phyloP scores from a whole-genome alignment of 2,329 filamentous ascomycete species.

The Pestalotiopsis sp. region DNA sequence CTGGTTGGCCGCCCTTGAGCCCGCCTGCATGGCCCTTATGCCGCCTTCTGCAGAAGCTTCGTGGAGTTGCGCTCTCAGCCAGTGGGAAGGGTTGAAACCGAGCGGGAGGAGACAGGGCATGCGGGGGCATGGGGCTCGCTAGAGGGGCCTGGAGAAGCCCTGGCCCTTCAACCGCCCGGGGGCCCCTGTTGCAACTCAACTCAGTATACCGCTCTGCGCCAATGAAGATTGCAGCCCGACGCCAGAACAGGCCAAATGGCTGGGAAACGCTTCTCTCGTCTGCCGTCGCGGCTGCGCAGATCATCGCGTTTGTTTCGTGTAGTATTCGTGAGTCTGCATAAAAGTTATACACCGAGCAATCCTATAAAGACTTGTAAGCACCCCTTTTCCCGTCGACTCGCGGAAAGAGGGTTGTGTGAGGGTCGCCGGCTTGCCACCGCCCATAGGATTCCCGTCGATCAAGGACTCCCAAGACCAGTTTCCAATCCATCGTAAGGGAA shows the following conservation, averaged over 20 bases:
- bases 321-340: conserved; percentile 10
- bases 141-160: background rate
- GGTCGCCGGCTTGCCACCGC: background rate
- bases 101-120: conserved; percentile 26
- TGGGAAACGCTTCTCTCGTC: conserved; percentile 20
- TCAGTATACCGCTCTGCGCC: conserved; percentile 11
- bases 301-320: conserved; percentile 18
- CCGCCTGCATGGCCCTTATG: conserved; percentile 25
- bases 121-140: conserved; percentile 21
- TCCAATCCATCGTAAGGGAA: background rate
- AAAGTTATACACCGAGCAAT: conserved; percentile 10
- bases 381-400: conserved; percentile 8
- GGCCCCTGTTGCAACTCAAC: background rate
- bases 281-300: conserved; percentile 10
- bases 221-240: conserved; percentile 25
- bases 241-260: conserved; percentile 21
- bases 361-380: conserved; percentile 30
- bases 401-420: background rate
- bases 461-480: background rate
- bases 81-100: conserved; percentile 30
- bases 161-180: background rate
- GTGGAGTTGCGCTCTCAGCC: conserved; percentile 25
- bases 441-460: background rate
- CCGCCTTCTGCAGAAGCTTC: conserved; percentile 29
- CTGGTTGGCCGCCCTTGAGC: conserved; percentile 31